Evolutionary conservation across 257 asterid species (phyloP).

Genomic region (Przewalskia tangutica): DNA sequence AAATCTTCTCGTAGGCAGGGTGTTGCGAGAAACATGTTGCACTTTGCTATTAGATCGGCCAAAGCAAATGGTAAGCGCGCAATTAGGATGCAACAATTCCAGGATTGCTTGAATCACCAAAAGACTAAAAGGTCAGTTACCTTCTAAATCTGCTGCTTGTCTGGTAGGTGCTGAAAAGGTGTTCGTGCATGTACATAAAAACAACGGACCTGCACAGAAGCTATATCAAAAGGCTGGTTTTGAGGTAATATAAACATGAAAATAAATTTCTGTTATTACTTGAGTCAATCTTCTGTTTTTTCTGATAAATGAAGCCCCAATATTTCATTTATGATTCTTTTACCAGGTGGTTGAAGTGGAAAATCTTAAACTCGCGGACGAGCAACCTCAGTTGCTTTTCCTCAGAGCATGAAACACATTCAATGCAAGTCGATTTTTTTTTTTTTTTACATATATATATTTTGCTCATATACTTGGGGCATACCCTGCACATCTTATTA

Average conservation of each 20-base stretch:
- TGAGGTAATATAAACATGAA: conserved; percentile 28
- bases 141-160: background rate
- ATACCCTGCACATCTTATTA: background rate
- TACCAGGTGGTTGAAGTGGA: conserved; percentile 46
- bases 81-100: background rate
- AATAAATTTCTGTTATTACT: background rate
- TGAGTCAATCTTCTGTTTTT: background rate
- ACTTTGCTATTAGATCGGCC: conserved; percentile 31
- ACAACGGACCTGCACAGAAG: conserved; percentile 41
- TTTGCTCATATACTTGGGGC: background rate
- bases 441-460: background rate
- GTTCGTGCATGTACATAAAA: conserved; percentile 53
- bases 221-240: conserved; percentile 54
- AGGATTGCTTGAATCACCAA: background rate
- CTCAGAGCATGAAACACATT: conserved; percentile 8
- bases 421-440: background rate
- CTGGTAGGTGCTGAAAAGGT: conserved; percentile 45
- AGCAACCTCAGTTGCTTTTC: conserved; percentile 32
- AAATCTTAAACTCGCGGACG: conserved; percentile 13
- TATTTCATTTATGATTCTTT: background rate
- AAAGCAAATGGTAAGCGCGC: conserved; percentile 31
- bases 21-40: conserved; percentile 48
- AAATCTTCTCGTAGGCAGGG: conserved; percentile 67
- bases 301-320: background rate
- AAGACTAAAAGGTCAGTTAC: background rate